A percentile compares a stretch with the other conserved stretches of the same genome.
Conservation (phyloP, 768 basidiomycete species). For the Tylopilus sp. region DNA sequence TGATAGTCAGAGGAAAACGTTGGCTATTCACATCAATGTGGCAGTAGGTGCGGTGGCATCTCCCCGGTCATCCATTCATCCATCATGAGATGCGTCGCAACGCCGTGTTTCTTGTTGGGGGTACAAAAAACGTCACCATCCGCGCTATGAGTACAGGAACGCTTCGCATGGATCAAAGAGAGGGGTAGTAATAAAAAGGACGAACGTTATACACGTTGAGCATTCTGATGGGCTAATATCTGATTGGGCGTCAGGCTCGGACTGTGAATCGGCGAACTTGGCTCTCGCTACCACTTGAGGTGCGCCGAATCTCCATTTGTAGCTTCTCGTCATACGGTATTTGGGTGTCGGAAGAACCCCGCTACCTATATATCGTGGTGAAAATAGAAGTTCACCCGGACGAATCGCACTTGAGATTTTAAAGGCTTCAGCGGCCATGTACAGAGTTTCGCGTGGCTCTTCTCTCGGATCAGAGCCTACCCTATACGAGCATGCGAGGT, state of each 20-base stretch:
- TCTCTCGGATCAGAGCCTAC: conserved; percentile 19
- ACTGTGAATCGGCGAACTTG: conserved; percentile 26
- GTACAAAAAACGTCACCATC: conserved; percentile 21
- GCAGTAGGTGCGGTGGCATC: conserved; percentile 23
- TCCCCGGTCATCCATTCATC: conserved; percentile 12
- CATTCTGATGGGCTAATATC: conserved; percentile 18
- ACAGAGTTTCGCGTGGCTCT: conserved; percentile 22
- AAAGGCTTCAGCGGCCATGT: conserved; percentile 14
- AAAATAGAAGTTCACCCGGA: conserved; percentile 22
- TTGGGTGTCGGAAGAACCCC: conserved; percentile 22
- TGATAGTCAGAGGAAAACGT: conserved; percentile 13
- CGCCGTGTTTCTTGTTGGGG: conserved; percentile 15
- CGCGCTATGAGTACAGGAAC: conserved; percentile 20
- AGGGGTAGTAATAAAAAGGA: conserved; percentile 15
- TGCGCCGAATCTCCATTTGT: conserved; percentile 29
- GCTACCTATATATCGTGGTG: conserved; percentile 7
- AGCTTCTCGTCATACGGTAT: conserved; percentile 18
- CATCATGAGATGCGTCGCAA: conserved; percentile 15
- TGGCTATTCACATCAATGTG: conserved; percentile 15
- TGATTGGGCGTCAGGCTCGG: conserved; percentile 16
- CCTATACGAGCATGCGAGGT: conserved; percentile 7
- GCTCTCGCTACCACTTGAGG: not conserved
- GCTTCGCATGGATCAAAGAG: conserved; percentile 24
- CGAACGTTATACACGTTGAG: conserved; percentile 24
- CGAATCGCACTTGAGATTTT: conserved; percentile 26